These are phyloP conservation scores for Lentinula guzmanii DNA, from an alignment of 768 basidiomycete genomes.

Conservation along the genomic window DNA sequence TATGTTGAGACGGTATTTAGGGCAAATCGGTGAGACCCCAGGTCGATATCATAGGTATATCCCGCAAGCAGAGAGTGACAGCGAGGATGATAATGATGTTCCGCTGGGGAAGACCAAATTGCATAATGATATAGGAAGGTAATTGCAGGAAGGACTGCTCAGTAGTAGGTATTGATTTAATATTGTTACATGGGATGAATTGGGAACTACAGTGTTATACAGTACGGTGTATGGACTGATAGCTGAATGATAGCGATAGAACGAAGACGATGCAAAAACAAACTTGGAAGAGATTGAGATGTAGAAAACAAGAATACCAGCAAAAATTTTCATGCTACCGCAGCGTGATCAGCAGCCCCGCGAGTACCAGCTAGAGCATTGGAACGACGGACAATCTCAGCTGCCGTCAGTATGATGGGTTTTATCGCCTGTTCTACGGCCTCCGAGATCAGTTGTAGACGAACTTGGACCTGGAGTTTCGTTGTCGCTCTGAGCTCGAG, in stretches of 20 bases:
- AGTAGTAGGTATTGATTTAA: not conserved
- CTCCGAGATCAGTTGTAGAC: not conserved
- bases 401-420: not conserved
- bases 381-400: not conserved
- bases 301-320: too few species aligned
- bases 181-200: not conserved
- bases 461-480: not conserved
- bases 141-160: not conserved
- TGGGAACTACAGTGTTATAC: not conserved
- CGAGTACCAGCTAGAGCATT: not conserved
- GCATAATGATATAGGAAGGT: not conserved
- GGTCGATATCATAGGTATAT: constrained; percentile 67
- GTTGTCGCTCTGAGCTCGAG: not conserved
- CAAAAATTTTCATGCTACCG: not conserved
- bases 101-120: not conserved
- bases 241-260: not conserved
- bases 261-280: not conserved
- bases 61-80: constrained; percentile 45
- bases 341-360: not conserved
- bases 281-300: too few species aligned
- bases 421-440: not conserved
- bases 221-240: not conserved
- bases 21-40: constrained; percentile 44
- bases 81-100: constrained; percentile 31
- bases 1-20: constrained; percentile 54